A percentile compares a stretch with the other conserved stretches of the same genome.
Conservation (phyloP, 768 basidiomycete genomes). For the Agrocybe pediades region DNA sequence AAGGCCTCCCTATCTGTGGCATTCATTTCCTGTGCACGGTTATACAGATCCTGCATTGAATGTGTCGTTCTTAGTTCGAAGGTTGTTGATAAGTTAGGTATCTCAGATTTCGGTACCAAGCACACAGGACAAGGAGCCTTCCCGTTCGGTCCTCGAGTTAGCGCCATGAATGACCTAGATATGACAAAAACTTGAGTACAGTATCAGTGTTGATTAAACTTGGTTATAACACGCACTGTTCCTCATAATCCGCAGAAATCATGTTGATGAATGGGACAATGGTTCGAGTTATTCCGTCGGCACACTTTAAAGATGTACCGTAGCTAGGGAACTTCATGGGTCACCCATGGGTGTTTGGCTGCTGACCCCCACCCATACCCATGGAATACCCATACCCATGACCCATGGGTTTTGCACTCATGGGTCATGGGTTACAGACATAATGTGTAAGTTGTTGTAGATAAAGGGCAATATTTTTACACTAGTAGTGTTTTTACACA, state of each 20-base stretch:
- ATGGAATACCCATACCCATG: too few relatives aligned
- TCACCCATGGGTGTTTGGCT: too few relatives aligned
- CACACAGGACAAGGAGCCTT: conserved; percentile 39
- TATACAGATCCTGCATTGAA: conserved; percentile 16
- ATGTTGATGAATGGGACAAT: conserved; percentile 35
- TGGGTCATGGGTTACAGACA: too few relatives aligned
- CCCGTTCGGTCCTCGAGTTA: conserved; percentile 19
- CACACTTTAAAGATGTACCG: conserved; percentile 18
- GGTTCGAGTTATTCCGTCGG: conserved; percentile 20
- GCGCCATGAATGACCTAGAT: background rate
- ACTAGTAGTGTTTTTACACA: too few relatives aligned
- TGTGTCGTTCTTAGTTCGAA: conserved; percentile 17
- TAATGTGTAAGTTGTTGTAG: too few relatives aligned
- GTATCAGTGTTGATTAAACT: conserved; percentile 7
- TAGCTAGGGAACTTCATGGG: too few relatives aligned
- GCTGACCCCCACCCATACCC: too few relatives aligned
- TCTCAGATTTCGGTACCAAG: conserved; percentile 29
- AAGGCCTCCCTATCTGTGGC: conserved; percentile 17
- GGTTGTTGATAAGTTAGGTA: conserved; percentile 18
- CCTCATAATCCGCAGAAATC: conserved; percentile 41
- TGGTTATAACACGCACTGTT: conserved; percentile 32
- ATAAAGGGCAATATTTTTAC: too few relatives aligned
- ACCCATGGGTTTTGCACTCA: too few relatives aligned
- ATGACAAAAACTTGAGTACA: background rate
- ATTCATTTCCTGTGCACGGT: conserved; percentile 10